Evolutionary conservation across 108 stramenopile species (phyloP).

Genomic region (Stephanodiscus triporus): DNA sequence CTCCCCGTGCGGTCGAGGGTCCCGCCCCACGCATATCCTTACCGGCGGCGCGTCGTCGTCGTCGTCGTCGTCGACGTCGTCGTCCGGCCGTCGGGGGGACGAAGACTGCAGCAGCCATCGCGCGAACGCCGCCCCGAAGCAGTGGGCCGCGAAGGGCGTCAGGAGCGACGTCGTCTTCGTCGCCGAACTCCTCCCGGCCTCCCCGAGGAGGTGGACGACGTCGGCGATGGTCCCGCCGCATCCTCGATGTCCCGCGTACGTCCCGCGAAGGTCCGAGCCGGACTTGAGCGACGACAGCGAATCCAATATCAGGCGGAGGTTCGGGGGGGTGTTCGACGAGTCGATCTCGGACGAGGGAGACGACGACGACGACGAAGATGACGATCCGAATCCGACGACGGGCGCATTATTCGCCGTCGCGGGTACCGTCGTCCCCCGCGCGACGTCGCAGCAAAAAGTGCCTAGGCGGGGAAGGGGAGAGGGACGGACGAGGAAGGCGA

Average conservation of each 20-base stretch:
- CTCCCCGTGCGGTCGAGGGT: conserved; percentile 75
- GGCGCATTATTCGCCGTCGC: too few relatives aligned
- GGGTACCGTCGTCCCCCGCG: too few relatives aligned
- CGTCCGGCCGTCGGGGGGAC: background rate
- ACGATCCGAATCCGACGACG: too few relatives aligned
- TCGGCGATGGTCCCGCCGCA: conserved; percentile 57
- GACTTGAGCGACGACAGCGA: conserved; percentile 54
- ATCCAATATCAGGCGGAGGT: conserved; percentile 48
- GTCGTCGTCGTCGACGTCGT: background rate
- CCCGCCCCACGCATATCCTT: conserved; percentile 68
- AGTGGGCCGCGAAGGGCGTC: conserved; percentile 80
- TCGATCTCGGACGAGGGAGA: conserved; percentile 49
- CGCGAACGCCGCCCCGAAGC: conserved; percentile 62
- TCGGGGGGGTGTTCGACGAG: conserved; percentile 70
- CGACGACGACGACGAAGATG: background rate
- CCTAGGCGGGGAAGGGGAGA: too few relatives aligned
- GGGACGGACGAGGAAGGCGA: too few relatives aligned
- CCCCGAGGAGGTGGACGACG: conserved; percentile 31
- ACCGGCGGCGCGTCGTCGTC: background rate
- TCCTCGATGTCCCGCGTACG: conserved; percentile 33
- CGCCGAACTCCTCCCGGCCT: conserved; percentile 1
- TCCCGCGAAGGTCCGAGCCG: conserved; percentile 75
- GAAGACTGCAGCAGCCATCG: background rate
- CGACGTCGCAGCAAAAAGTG: too few relatives aligned
- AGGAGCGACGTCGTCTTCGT: too few relatives aligned